phyloP scores from a whole-genome alignment of 2,329 filamentous ascomycete genomes.

The Claviceps capensis region DNA sequence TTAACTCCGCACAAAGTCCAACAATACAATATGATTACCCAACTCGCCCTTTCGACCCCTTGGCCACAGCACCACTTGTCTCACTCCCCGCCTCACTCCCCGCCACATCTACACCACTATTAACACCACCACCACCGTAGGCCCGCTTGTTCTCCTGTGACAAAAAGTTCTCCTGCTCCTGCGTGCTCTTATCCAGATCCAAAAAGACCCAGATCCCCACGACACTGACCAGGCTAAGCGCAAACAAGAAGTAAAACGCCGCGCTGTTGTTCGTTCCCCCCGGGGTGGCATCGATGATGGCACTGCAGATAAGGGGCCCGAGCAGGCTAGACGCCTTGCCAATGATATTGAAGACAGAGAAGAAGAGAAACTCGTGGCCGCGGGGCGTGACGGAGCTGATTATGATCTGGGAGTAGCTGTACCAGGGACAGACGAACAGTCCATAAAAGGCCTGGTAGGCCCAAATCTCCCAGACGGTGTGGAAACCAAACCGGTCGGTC shows the following conservation, averaged over 20 bases:
- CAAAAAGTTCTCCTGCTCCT: conserved; percentile 45
- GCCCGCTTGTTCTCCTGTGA: conserved; percentile 16
- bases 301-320: conserved; percentile 52
- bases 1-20: neutral
- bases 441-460: conserved; percentile 44
- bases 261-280: conserved; percentile 40
- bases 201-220: conserved; percentile 38
- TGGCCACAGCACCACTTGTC: neutral
- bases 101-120: neutral
- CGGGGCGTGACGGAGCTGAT: conserved; percentile 55
- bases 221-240: conserved; percentile 41
- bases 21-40: neutral
- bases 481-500: conserved; percentile 30
- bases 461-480: conserved; percentile 32
- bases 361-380: conserved; percentile 58
- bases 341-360: conserved; percentile 54
- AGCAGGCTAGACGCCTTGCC: conserved; percentile 57
- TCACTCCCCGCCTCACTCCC: neutral
- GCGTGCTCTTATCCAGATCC: conserved; percentile 45
- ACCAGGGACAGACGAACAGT: conserved; percentile 55
- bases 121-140: neutral
- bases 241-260: conserved; percentile 55
- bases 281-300: conserved; percentile 50
- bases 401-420: conserved; percentile 58
- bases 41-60: neutral